Conservation (phyloP, 1,139 yeast species). For the Citeromyces hawaiiensis region DNA sequence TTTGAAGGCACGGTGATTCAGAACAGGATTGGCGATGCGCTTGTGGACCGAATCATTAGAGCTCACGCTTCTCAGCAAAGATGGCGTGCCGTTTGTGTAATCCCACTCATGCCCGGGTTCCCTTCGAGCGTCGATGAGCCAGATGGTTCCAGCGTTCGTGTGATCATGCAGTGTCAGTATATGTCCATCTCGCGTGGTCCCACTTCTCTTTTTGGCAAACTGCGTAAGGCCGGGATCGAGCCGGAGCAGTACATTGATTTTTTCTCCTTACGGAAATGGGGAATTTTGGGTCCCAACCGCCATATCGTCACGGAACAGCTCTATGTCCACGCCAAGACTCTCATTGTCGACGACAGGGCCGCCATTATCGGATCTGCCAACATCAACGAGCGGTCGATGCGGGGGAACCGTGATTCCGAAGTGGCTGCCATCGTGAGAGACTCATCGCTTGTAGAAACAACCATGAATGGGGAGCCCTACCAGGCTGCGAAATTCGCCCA, state of each 20-base stretch:
- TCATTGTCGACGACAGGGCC: conserved; percentile 87
- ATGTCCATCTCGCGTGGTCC: conserved; percentile 88
- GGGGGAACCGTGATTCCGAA: conserved; percentile 90
- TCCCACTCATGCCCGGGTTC: conserved; percentile 97
- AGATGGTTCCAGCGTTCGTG: conserved; percentile 87
- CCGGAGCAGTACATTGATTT: conserved; percentile 90
- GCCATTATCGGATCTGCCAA: conserved; percentile 96
- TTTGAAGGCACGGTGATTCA: conserved; percentile 80
- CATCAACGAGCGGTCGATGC: conserved; percentile 89
- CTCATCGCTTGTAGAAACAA: conserved; percentile 55
- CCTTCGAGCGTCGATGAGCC: conserved; percentile 88
- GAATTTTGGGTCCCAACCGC: conserved; percentile 68
- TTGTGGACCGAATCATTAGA: conserved; percentile 83
- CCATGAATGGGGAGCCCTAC: conserved; percentile 75
- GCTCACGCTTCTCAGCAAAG: conserved; percentile 66
- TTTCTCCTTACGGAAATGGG: conserved; percentile 91
- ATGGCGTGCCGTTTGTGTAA: conserved; percentile 86
- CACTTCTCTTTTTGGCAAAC: conserved; percentile 76
- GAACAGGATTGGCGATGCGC: conserved; percentile 89
- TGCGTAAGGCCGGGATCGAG: conserved; percentile 66
- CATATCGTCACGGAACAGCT: conserved; percentile 79
- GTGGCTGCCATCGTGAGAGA: conserved; percentile 84
- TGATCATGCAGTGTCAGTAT: conserved; percentile 94
- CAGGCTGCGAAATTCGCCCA: conserved; percentile 83
- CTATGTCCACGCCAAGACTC: conserved; percentile 84